Evolutionary conservation across 345 rosid genomes (phyloP), one percentile per base, ranked within the genome.

Genomic region (Melaleuca quinquenervia): DNA sequence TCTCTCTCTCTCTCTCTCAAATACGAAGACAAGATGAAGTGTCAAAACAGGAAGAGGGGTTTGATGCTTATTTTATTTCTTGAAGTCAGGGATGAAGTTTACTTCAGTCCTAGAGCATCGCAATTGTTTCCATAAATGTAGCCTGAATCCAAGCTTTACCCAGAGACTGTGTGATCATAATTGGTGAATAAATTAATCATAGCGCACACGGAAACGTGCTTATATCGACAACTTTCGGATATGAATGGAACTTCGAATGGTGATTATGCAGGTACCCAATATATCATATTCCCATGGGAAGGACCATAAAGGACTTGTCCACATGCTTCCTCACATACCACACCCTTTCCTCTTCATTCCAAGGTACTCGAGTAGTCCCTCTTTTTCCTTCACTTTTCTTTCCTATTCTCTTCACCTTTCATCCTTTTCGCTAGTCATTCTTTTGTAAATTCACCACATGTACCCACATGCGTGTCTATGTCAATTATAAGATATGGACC

Each of bases 281-380:
- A 8, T 92, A 92, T 87, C 94, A 91, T 90, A 92, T 92, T 51
- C 94, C 94, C 2, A 92, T 91, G 94, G 94, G 92, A 83, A 91
- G 92, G 87, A 92, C 92, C 86, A 92, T 92, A n/a, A 92, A 86
- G 91, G 94, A 92, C 88, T 87, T 92, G 88, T 91, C 94, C 50
- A 91, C 94, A 12, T 88, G 94, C 85, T 92, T 92, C 86, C 92
- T 92, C 83, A 90, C 92, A 8, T 92, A 92, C 90, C 94, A 92
- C 87, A 92, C 94, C 82, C 90, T 92, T 15, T 92, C 94, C 45
- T 92, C 94, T 41, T 92, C 91, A 44, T 92, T 92, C 82, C 94
- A 91, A 92, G 94, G 94, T 88, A 82, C 48, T 70, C 12, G 32
- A 70, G 48, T 5, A 70, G 26, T 70, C 48, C 48, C 7, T 70